These are phyloP conservation scores for Colletotrichum orchidophilum DNA, from an alignment of 2,329 filamentous ascomycete species.

Conservation along the genomic window DNA sequence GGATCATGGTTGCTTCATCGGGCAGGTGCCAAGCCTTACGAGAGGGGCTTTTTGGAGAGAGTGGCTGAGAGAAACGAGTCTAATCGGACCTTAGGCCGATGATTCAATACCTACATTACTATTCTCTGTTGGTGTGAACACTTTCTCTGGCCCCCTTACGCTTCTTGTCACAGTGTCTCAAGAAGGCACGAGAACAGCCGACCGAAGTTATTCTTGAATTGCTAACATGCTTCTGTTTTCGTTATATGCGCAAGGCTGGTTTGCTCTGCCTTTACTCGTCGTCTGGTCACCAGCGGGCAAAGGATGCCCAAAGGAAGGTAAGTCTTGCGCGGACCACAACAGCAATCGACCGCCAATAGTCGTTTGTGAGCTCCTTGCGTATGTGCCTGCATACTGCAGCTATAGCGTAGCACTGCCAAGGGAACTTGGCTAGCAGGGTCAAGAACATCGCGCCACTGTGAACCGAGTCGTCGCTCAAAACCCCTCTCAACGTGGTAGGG, in stretches of 20 bases:
- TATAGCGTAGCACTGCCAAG: slow-evolving; percentile 1
- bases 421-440: not conserved
- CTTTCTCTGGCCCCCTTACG: too few species aligned
- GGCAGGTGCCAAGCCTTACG: slow-evolving; percentile 31
- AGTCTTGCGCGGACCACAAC: not conserved
- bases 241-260: not conserved
- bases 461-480: not conserved
- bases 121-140: too few species aligned
- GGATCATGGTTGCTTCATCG: slow-evolving; percentile 25
- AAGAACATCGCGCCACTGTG: not conserved
- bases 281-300: not conserved
- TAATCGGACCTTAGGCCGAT: not conserved
- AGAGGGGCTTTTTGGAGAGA: slow-evolving; percentile 14
- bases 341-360: not conserved
- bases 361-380: not conserved
- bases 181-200: not conserved
- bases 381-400: slow-evolving; percentile 13
- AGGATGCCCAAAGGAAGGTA: not conserved
- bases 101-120: not conserved
- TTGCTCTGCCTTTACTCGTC: not conserved
- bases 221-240: too few species aligned
- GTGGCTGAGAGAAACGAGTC: slow-evolving; percentile 18
- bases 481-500: not conserved
- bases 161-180: too few species aligned
- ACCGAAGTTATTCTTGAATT: not conserved